Conservation (phyloP, 2,329 filamentous ascomycete genomes). For the Nigrograna mackinnonii region DNA sequence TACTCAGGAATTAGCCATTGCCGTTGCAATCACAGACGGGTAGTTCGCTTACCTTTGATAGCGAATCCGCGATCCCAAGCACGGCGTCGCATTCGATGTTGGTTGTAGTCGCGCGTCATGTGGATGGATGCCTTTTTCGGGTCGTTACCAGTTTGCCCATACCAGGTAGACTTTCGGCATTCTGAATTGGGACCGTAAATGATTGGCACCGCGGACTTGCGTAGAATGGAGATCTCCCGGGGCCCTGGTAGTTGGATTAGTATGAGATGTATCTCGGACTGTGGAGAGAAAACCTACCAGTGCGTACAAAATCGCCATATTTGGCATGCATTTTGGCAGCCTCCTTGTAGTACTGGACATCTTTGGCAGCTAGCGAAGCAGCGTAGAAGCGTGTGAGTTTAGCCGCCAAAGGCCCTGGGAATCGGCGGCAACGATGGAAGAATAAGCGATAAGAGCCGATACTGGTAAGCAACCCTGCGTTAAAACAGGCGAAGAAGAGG, state of each 20-base stretch:
- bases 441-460: conserved; percentile 26
- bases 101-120: conserved; percentile 24
- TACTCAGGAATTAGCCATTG: conserved; percentile 5
- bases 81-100: conserved; percentile 21
- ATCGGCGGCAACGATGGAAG: conserved; percentile 26
- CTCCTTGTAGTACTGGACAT: conserved; percentile 31
- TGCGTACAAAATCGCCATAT: conserved; percentile 40
- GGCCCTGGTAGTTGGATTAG: conserved; percentile 12
- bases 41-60: conserved; percentile 19
- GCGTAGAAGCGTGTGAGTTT: conserved; percentile 32
- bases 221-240: conserved; percentile 24
- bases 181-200: conserved; percentile 25
- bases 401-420: conserved; percentile 25
- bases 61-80: conserved; percentile 32
- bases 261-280: not conserved
- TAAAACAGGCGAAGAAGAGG: conserved; percentile 14
- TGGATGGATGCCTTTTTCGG: conserved; percentile 20
- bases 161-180: conserved; percentile 29
- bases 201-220: conserved; percentile 19
- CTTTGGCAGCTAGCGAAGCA: conserved; percentile 24
- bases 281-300: conserved; percentile 20
- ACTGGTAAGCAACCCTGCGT: conserved; percentile 15
- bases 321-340: conserved; percentile 27
- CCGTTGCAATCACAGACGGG: not conserved
- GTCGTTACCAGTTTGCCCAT: conserved; percentile 24